Evolutionary conservation across 2,329 filamentous ascomycete species (phyloP), one percentile per base, ranked within the genome.

Genomic region (Fusarium siculi): DNA sequence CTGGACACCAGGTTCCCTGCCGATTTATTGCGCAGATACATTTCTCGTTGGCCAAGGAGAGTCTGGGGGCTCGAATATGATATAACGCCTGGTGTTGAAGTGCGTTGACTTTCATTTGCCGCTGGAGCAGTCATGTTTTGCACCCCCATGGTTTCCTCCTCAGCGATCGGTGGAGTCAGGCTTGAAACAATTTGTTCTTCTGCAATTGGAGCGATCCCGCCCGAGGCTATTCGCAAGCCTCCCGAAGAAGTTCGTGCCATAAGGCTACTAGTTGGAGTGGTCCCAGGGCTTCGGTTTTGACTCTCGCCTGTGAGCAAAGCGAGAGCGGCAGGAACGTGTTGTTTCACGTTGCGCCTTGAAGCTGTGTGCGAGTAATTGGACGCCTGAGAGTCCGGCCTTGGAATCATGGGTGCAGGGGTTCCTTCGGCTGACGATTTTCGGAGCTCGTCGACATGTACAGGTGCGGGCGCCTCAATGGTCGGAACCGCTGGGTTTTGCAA

Each of bases 371-470:
- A 77, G 21, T 71, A 39, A 23, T 66, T 75, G 18, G 80, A 80
- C 11, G 67, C 46, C 44, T 77, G 75, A 9, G 82, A 81, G 42
- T 79, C 75, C 1, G 81, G 79, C 12, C 79, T 77, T 14, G 66
- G 68, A 8, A 80, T 64, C 15, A 77, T 69, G 12, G 79, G 74
- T 19, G 76, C 63, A 9, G 85, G 86, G 4, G 84, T 79, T 16
- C 85, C 88, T 53, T 84, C 87, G 39, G 85, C 82, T 4, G 90
- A 86, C 21, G 91, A 92, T 80, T 92, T 90, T 72, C 92, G 87
- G 37, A 94, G 85, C 69, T 91, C 90, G 16, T 88, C 84, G 3
- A 94, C 80, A 64, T 92, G 85, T 23, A 94, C 86, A 4, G 92
- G 92, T 7, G 85, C 89, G 23, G 89, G 82, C 9, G 82, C 77